Conservation (phyloP, 2,329 filamentous ascomycete genomes). For the Pseudogymnoascus sp. region DNA sequence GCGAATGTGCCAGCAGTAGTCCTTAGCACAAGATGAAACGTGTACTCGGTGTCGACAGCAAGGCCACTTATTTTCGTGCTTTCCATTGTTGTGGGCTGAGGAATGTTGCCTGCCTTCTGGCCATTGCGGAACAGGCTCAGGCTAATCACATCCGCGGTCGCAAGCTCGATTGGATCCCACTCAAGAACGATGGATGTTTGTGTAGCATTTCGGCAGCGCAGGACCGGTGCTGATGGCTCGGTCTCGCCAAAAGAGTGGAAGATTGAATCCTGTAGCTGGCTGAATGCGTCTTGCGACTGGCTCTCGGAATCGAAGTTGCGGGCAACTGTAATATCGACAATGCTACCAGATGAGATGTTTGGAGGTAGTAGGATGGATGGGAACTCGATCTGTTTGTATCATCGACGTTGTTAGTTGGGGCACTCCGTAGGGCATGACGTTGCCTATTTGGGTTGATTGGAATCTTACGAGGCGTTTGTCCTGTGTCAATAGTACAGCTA, state of each 20-base stretch:
- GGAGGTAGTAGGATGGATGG: constrained; percentile 93
- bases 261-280: constrained; percentile 81
- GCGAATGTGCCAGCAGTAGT: constrained; percentile 83
- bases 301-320: constrained; percentile 77
- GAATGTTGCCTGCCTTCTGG: constrained; percentile 93
- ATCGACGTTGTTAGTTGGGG: constrained; percentile 19
- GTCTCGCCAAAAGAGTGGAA: constrained; percentile 75
- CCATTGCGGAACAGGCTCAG: constrained; percentile 91
- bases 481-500: constrained; percentile 91
- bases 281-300: constrained; percentile 67
- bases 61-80: constrained; percentile 95
- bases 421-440: not conserved
- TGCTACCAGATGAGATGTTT: constrained; percentile 91
- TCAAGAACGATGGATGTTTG: constrained; percentile 98
- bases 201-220: constrained; percentile 92
- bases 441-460: not conserved
- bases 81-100: constrained; percentile 75
- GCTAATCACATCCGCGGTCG: constrained; percentile 83
- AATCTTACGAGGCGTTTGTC: constrained; percentile 83
- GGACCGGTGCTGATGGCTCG: constrained; percentile 66
- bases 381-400: constrained; percentile 74
- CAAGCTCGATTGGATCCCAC: constrained; percentile 92
- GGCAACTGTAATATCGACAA: constrained; percentile 93
- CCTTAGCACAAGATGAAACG: constrained; percentile 83
- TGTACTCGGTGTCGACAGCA: constrained; percentile 94